These are phyloP conservation scores for Mycena vitilis DNA, from an alignment of 768 basidiomycete genomes.

Conservation along the genomic window DNA sequence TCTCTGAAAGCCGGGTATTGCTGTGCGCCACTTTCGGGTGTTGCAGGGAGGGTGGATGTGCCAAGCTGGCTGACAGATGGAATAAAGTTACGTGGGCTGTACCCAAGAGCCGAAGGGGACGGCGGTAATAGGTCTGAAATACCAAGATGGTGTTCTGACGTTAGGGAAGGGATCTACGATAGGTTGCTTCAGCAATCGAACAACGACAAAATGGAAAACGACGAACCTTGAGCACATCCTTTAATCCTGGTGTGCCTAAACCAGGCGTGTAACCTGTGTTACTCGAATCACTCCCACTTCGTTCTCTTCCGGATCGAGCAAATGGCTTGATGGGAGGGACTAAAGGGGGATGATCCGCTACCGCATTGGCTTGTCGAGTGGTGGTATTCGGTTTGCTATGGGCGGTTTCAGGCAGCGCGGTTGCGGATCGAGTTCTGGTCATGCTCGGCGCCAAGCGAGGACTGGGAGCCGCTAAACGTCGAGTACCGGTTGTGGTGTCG, in stretches of 20 bases:
- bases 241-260: constrained; percentile 67
- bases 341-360: constrained; percentile 42
- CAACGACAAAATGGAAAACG: not conserved
- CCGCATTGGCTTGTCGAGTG: constrained; percentile 8
- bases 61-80: constrained; percentile 54
- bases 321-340: constrained; percentile 60
- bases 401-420: constrained; percentile 49
- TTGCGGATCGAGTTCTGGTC: constrained; percentile 56
- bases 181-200: constrained; percentile 10
- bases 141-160: constrained; percentile 77
- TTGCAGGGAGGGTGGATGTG: constrained; percentile 39
- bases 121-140: constrained; percentile 79
- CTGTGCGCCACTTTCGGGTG: constrained; percentile 31
- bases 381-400: constrained; percentile 24
- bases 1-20: constrained; percentile 39
- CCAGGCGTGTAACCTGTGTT: constrained; percentile 45
- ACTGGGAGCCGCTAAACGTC: constrained; percentile 39
- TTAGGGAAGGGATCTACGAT: constrained; percentile 70
- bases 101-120: constrained; percentile 66
- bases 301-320: constrained; percentile 52
- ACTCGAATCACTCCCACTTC: constrained; percentile 62
- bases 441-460: constrained; percentile 48
- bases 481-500: constrained; percentile 54
- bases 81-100: constrained; percentile 50
- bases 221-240: constrained; percentile 78